These are phyloP conservation scores for Raphanus hybrid DNA, from an alignment of 441 rosid species.

Conservation along the genomic window DNA sequence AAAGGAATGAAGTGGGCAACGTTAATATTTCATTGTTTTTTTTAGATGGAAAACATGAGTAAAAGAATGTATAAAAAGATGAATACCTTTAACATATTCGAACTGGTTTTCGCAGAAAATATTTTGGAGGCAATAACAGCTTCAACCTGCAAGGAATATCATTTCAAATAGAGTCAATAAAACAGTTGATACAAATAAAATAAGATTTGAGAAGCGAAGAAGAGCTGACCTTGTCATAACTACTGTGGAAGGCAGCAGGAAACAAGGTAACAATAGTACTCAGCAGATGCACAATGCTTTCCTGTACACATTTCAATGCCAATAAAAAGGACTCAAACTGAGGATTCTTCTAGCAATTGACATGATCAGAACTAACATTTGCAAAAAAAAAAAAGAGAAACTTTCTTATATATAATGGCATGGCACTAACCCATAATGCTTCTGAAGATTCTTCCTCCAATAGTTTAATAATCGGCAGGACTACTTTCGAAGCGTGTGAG, in stretches of 20 bases:
- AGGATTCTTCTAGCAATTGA: slow-evolving; percentile 13
- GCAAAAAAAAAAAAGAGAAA: no score
- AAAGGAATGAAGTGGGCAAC: slow-evolving; percentile 3
- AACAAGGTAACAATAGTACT: slow-evolving; percentile 55
- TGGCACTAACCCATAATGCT: no score
- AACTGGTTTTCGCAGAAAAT: slow-evolving; percentile 60
- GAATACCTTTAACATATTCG: slow-evolving; percentile 62
- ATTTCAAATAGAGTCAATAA: slow-evolving; percentile 4
- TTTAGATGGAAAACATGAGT: no score
- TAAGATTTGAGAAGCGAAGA: background rate
- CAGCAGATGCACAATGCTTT: slow-evolving; percentile 61
- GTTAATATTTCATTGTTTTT: slow-evolving; percentile 27
- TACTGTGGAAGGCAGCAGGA: slow-evolving; percentile 70
- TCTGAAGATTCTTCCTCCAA: slow-evolving; percentile 71
- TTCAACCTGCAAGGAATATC: slow-evolving; percentile 62
- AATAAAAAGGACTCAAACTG: slow-evolving; percentile 7
- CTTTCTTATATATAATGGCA: no score
- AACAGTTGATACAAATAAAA: background rate
- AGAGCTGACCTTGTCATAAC: slow-evolving; percentile 67
- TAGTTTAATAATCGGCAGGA: slow-evolving; percentile 71
- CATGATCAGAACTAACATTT: background rate
- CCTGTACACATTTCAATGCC: slow-evolving; percentile 56
- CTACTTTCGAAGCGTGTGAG: slow-evolving; percentile 59
- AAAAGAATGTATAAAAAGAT: slow-evolving; percentile 15
- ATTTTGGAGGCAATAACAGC: slow-evolving; percentile 62